Base-by-base conservation (phyloP, 2,329 filamentous ascomycete species). In the Aspergillus amoenus region DNA sequence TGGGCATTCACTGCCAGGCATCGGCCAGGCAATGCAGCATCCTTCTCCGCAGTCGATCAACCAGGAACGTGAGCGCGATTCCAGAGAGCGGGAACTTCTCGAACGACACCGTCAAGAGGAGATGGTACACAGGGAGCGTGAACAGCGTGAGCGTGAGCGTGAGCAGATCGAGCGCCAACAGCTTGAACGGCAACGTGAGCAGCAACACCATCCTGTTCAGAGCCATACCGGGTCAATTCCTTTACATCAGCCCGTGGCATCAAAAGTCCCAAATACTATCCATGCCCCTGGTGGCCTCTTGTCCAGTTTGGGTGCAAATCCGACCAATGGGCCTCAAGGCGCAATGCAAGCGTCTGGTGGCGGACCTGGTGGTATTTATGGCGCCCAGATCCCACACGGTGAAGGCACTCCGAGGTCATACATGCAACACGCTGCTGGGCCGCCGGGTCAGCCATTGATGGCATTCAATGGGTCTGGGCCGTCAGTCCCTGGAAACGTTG, bases 221-320 rank as follows among this genome's bases (percentile, higher is more conserved):
- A 94, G 89, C 76, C 93, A 90, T 70, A 88, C 90, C 40, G 91
- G 89, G 56, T 91, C 93, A 3, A 90, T 96, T 54, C 91, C 93
- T 54, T 88, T 97, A 66, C 93, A 97, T 75, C 93, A 97, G 74
- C 93, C 93, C 5, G 92, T 97, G 58, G 93, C 93, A 61, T 86
- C 92, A 70, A 81, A 93, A 75, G 81, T 91, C 61, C 78, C 88
- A 56, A 89, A 87, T 62, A 89, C 91, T 52, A 95, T 97, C 56
- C 93, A 96, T 71, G 95, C 92, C 45, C 93, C 93, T 1, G 93
- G 94, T 64, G 93, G 93, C 8, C 82, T 97, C 37, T 84, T 97
- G 40, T 85, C 88, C 8, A 91, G 87, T 64, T 86, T 91, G 65
- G 86, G 87, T 52, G 82, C 83, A 34, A 82, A 83, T 34, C 79